Evolutionary conservation across 495 filamentous ascomycete species (phyloP).

Genomic region (Cercophora newfieldiana): DNA sequence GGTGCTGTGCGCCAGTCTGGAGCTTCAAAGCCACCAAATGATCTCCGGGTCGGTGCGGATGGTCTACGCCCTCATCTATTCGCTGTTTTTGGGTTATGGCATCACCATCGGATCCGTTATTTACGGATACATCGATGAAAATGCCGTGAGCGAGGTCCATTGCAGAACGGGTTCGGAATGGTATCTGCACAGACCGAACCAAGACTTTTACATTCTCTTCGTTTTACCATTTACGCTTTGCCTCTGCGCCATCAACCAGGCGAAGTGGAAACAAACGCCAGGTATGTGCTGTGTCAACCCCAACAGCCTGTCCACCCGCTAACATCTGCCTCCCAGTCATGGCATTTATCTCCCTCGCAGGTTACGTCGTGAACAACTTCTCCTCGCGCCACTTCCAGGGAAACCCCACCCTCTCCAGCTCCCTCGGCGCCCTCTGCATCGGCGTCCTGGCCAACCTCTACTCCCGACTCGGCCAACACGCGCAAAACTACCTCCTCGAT

Average conservation of each 20-base stretch:
- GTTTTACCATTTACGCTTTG: constrained; percentile 81
- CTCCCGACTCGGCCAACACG: constrained; percentile 63
- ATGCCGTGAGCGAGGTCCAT: constrained; percentile 71
- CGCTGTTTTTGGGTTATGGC: constrained; percentile 92
- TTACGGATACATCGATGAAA: constrained; percentile 76
- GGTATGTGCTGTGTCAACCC: constrained; percentile 52
- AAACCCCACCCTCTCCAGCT: constrained; percentile 81
- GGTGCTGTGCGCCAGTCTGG: constrained; percentile 72
- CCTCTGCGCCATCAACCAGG: constrained; percentile 83
- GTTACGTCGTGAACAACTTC: constrained; percentile 88
- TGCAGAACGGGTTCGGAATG: constrained; percentile 50
- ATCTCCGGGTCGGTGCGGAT: constrained; percentile 91
- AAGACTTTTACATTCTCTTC: constrained; percentile 69
- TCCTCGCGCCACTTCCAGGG: constrained; percentile 67
- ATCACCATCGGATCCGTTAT: constrained; percentile 92
- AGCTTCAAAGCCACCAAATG: constrained; percentile 83
- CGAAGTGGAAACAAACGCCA: constrained; percentile 85
- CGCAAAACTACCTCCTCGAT: constrained; percentile 33
- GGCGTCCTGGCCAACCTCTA: constrained; percentile 88
- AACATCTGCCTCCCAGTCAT: constrained; percentile 47
- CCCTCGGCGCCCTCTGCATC: constrained; percentile 81
- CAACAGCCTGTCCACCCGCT: neutral
- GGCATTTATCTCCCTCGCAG: constrained; percentile 76
- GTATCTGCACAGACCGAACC: constrained; percentile 55
- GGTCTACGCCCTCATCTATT: constrained; percentile 96